Conservation (phyloP, 2,329 filamentous ascomycete genomes). For the Colletotrichum eleusines region DNA sequence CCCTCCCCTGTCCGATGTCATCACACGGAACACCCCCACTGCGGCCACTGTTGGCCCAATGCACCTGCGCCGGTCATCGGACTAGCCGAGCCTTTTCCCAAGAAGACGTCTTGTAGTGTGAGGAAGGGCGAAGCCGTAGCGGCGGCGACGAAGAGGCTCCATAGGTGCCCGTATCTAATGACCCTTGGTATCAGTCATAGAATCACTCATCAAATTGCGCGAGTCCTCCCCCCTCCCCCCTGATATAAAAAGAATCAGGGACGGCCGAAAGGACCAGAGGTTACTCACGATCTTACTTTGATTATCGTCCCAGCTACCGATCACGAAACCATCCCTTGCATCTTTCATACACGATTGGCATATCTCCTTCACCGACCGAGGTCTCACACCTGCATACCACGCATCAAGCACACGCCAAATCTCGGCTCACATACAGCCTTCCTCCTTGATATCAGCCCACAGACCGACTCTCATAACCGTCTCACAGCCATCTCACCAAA, state of each 20-base stretch:
- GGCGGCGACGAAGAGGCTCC: background rate
- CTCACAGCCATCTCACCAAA: background rate
- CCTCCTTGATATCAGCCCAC: background rate
- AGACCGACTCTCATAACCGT: background rate
- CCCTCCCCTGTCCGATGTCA: conserved; percentile 6
- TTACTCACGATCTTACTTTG: background rate
- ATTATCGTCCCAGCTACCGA: background rate
- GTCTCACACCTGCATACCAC: conserved; percentile 5
- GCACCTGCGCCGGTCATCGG: conserved; percentile 37
- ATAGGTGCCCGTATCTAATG: conserved; percentile 6
- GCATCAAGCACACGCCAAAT: background rate
- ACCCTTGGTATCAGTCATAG: conserved; percentile 15
- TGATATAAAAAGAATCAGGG: background rate
- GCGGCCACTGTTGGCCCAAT: background rate
- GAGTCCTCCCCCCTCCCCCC: background rate
- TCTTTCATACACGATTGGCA: background rate
- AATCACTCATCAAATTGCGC: conserved; percentile 8
- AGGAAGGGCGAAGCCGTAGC: conserved; percentile 15
- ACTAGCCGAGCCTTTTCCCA: conserved; percentile 27
- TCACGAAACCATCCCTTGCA: background rate
- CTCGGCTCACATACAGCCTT: background rate
- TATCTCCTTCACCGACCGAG: conserved; percentile 9
- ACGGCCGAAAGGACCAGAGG: background rate
- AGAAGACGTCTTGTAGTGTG: conserved; percentile 18
- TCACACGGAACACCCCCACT: background rate